Evolutionary conservation across 2,329 filamentous ascomycete genomes (phyloP).

Genomic region (Ophiosphaerella narmari): DNA sequence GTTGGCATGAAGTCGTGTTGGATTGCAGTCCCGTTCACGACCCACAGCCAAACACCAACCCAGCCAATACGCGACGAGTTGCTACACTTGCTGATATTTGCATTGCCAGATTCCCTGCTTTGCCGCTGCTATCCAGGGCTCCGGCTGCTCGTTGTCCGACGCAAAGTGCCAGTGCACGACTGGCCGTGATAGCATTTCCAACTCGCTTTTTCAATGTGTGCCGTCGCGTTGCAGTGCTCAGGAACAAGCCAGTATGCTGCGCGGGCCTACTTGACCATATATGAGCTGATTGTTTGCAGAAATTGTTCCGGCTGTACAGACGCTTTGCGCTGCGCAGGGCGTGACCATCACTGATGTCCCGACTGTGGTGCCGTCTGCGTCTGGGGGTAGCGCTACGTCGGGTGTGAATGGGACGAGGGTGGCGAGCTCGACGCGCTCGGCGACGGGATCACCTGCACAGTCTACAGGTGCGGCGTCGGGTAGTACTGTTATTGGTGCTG

Average conservation of each 20-base stretch:
- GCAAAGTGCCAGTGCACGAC: conserved; percentile 58
- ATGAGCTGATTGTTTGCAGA: conserved; percentile 6
- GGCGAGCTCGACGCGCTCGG: conserved; percentile 3
- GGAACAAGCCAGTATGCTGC: conserved; percentile 47
- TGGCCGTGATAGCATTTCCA: conserved; percentile 41
- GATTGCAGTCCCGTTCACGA: no score
- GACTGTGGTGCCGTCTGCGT: conserved; percentile 14
- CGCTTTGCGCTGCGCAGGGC: conserved; percentile 36
- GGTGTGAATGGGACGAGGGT: background rate
- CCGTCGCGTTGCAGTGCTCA: conserved; percentile 42
- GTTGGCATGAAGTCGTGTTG: no score
- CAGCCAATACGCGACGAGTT: background rate
- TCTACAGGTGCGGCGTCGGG: conserved; percentile 24
- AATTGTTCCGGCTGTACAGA: conserved; percentile 27
- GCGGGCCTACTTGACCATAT: no score
- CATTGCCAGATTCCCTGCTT: conserved; percentile 53
- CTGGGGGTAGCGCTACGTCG: conserved; percentile 5
- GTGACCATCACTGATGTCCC: conserved; percentile 28
- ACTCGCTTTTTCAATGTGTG: conserved; percentile 49
- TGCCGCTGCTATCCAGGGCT: conserved; percentile 51
- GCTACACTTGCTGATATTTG: background rate
- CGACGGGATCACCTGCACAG: background rate
- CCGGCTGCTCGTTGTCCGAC: conserved; percentile 55
- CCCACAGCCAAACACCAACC: no score
- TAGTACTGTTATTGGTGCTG: conserved; percentile 27